These are phyloP conservation scores for Pythium dissotocum DNA, from an alignment of 352 stramenopile genomes.

Conservation along the genomic window DNA sequence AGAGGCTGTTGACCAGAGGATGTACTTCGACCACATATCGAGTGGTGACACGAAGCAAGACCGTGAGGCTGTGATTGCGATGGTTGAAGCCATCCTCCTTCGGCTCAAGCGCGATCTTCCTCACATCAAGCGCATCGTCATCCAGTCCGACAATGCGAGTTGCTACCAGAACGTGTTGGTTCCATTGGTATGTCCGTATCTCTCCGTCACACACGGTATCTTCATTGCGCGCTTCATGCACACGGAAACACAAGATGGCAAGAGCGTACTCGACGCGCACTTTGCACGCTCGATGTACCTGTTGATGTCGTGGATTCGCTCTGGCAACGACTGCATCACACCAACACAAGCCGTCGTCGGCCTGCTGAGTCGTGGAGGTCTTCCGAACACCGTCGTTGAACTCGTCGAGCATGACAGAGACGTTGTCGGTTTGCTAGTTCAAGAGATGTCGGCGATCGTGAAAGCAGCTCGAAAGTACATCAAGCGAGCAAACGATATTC, in stretches of 20 bases:
- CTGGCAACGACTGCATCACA: constrained; percentile 11
- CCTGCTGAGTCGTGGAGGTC: constrained; percentile 24
- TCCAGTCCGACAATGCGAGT: not conserved
- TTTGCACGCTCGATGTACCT: constrained; percentile 30
- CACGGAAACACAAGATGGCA: constrained; percentile 35
- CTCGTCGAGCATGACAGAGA: constrained; percentile 12
- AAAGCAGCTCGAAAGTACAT: not conserved
- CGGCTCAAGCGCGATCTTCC: not conserved
- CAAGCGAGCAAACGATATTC: not conserved
- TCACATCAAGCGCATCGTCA: not conserved
- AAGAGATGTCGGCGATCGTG: constrained; percentile 6
- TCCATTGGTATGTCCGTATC: constrained; percentile 19
- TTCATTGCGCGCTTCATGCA: constrained; percentile 27
- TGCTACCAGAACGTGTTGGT: constrained; percentile 13
- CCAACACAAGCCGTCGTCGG: constrained; percentile 27
- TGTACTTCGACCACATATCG: constrained; percentile 7
- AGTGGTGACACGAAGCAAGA: constrained; percentile 7
- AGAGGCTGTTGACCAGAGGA: not conserved
- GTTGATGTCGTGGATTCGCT: not conserved
- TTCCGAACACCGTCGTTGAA: constrained; percentile 31
- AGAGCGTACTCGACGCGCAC: constrained; percentile 17
- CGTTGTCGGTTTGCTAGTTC: constrained; percentile 1
- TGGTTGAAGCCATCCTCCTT: not conserved
- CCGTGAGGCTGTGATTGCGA: not conserved
- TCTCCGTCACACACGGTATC: constrained; percentile 21